Percentiles rank a stretch among this genome's conserved stretches.
These are phyloP conservation scores for Sordariomycetes sp. DNA, from an alignment of 2,329 filamentous ascomycete species.

Conservation along the genomic window DNA sequence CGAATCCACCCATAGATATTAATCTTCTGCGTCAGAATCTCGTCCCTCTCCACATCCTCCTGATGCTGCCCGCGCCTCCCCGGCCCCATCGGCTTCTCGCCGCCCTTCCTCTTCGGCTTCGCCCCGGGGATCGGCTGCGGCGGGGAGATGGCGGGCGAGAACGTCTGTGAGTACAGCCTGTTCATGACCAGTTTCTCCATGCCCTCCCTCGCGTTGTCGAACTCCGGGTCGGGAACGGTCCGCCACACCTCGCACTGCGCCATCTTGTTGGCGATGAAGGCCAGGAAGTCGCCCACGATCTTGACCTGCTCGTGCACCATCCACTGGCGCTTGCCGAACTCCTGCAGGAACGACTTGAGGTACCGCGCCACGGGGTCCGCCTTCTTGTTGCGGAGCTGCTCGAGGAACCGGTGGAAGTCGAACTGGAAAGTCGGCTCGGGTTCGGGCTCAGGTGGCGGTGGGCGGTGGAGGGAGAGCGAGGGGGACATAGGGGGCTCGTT, in stretches of 20 bases:
- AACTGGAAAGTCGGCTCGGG: constrained; percentile 83
- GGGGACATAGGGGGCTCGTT: constrained; percentile 30
- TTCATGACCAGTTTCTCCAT: constrained; percentile 99
- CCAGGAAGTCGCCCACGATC: constrained; percentile 91
- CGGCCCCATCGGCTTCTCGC: constrained; percentile 60
- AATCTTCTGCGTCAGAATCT: constrained; percentile 93
- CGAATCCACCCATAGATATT: constrained; percentile 92
- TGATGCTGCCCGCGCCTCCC: constrained; percentile 93
- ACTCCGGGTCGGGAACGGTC: constrained; percentile 90
- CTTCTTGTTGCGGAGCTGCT: constrained; percentile 89
- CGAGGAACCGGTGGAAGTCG: constrained; percentile 93
- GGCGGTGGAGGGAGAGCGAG: constrained; percentile 41
- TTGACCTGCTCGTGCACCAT: constrained; percentile 99
- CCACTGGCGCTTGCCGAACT: constrained; percentile 97
- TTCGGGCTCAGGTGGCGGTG: constrained; percentile 61
- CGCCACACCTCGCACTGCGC: constrained; percentile 93
- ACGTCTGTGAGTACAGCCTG: constrained; percentile 86
- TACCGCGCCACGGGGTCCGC: constrained; percentile 97
- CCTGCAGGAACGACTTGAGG: constrained; percentile 82
- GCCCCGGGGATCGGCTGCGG: constrained; percentile 62
- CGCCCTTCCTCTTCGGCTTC: constrained; percentile 57
- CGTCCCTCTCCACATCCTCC: constrained; percentile 93
- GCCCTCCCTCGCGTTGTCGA: constrained; percentile 94
- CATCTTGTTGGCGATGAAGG: constrained; percentile 98
- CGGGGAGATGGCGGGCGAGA: constrained; percentile 83